Base-by-base conservation (phyloP, 768 basidiomycete genomes). In the Lactarius deliciosus region DNA sequence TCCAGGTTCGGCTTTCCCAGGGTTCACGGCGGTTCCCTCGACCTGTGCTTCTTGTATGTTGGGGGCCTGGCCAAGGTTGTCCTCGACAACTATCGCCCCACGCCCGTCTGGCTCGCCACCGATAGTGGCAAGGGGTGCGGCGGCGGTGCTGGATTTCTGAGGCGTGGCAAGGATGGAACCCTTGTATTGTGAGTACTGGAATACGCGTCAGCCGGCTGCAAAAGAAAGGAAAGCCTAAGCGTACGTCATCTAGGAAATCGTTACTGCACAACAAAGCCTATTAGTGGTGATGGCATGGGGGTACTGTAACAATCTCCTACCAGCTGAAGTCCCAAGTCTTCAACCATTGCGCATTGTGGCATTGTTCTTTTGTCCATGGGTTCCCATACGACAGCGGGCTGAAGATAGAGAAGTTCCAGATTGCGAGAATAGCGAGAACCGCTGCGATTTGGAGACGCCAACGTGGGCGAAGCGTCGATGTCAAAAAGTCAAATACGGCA, bases 321-420 rank as follows among this genome's bases (percentile, higher is more conserved):
- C 96, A 99, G 34, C 87, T 84, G 75, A 98, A 98, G 77, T 99
- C 97, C 97, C 97, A 99, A 5, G 89, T 91, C 79, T 88, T 93
- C 47, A 96, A 71, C 93, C 94, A 96, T 74, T 86, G 88, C 1
- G 93, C 87, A 47, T 79, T 82, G 60, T 82, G 75, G 72, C 97
- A 98, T 68, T 92, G 82, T 9, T 72, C 74, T 78, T 83, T 92
- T 40, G 96, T 98, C 97, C 96, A 98, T 0, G 85, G 81, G 22
- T 78, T 85, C 0, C 93, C 97, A 74, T 99, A 98, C 0, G 84
- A 80, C 55, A 98, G 75, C 2, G 96, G 90, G 70, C 88, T 91
- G 73, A 94, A 89, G 73, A 88, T 83, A 47, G 80, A 77, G 77
- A 88, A 98, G 69, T 88, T 87, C 86, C 88, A 92, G 41, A 94